Base-by-base conservation (phyloP, 2,329 filamentous ascomycete genomes). In the Cadophora sp. region DNA sequence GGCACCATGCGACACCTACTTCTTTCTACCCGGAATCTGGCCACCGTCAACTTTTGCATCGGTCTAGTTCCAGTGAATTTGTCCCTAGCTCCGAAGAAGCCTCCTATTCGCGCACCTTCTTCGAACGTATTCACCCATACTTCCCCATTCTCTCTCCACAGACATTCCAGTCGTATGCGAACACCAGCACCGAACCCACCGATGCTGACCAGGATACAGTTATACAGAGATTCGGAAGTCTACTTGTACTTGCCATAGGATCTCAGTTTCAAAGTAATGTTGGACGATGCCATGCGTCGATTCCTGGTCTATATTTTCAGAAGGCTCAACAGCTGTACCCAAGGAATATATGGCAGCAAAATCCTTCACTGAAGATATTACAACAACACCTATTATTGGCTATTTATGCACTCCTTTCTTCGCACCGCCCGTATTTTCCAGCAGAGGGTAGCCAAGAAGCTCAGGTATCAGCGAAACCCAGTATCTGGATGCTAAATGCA, bases 401-500 rank as follows among this genome's bases (percentile, higher is more conserved):
- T 11, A 24, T 63, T 9, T 55, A 63, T 53, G 34, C 29, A 12
- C n/a, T 63, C 2, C 46, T 63, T 27, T 51, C 61, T 1, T 51
- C n/a, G 8, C 27, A 59, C 34, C 50, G 37, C 24, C 26, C 59
- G 8, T 14, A 7, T 2, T 22, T 12, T 8, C 4, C 16, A 4
- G 12, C 24, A 16, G 59, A 16, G 46, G 24, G 16, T 22, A 62
- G 19, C 24, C 14, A 22, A 31, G 24, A 11, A 12, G 22, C 22
- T 27, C 11, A 7, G 1, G 27, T 19, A 11, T 7, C 22, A n/a
- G 6, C 19, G 14, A 62, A 48, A n/a, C 31, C 46, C 12, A 63
- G 19, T 19, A 34, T 63, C 11, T 63, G 61, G 61, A 63, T 63
- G 50, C 29, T 63, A 9, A 63, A 63, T 53, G 61, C 46, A n/a